Percentiles rank a stretch among this genome's conserved stretches.
phyloP scores from a whole-genome alignment of 257 asterid species.

The Penstemon barbatus region DNA sequence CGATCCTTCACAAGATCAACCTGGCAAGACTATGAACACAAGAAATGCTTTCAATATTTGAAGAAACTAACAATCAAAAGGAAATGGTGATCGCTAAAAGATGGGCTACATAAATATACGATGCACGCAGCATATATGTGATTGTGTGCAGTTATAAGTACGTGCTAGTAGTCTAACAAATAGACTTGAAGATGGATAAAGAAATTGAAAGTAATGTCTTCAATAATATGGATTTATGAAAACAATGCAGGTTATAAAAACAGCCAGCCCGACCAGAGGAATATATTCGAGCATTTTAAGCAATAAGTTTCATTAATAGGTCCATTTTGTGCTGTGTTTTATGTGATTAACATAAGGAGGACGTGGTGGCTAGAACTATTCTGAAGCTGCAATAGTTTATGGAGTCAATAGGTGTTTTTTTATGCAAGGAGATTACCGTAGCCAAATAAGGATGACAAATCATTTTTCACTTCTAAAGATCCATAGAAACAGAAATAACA shows the following conservation, averaged over 20 bases:
- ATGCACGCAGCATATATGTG: neutral
- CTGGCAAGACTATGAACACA: constrained; percentile 76
- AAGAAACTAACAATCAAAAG: neutral
- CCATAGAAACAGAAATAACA: neutral
- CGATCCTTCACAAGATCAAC: constrained; percentile 95
- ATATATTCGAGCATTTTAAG: too few species aligned
- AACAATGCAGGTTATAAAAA: too few species aligned
- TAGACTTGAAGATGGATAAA: neutral
- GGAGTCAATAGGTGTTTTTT: too few species aligned
- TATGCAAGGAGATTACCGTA: neutral
- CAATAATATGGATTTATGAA: too few species aligned
- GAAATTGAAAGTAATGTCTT: neutral
- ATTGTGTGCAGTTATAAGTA: neutral
- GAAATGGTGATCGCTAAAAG: neutral
- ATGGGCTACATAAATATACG: neutral
- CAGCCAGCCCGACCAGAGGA: too few species aligned
- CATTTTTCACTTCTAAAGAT: neutral
- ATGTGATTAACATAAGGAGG: too few species aligned
- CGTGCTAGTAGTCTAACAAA: neutral
- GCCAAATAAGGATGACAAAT: neutral
- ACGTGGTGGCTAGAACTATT: too few species aligned
- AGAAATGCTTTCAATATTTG: neutral
- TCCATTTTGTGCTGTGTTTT: too few species aligned
- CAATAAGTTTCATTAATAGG: too few species aligned
- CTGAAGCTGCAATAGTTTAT: too few species aligned